Evolutionary conservation across 441 rosid species (phyloP), one percentile per base, ranked within the genome.

Genomic region (Syzygium syzygioides): DNA sequence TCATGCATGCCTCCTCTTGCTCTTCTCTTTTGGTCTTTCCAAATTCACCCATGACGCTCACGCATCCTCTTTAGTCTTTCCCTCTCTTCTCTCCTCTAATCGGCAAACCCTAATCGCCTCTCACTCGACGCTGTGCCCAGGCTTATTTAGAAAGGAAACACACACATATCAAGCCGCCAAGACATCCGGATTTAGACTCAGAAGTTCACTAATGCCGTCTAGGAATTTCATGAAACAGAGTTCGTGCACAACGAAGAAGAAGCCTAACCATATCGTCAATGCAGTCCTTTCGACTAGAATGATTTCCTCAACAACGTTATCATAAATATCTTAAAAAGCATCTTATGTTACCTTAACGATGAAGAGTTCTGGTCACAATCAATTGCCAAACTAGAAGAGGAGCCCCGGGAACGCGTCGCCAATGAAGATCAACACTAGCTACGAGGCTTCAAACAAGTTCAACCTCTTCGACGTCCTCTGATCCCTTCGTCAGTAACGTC

Each of bases 221-320:
- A 19, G 5, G 68, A n/a, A n/a, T n/a, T 62, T 1, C 68, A 14
- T 62, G 34, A 14, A 62, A 62, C 19, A 62, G 0, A 62, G 13
- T 9, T 34, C n/a, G 34, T 3, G 34, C 34, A n/a, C 68, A 7
- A 28, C 19, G 10, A 62, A 62, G 10, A 17, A 14, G 68, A 14
- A 62, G 68, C 68, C 68, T 62, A 14, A 0, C n/a, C 68, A 1
- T 7, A 19, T 0, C 14, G 0, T 62, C 0, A 0, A 62, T 59
- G 66, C 32, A 0, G 17, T 59, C 66, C 26, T 59, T 59, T 59
- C 32, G 0, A 6, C 66, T 59, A 28, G 17, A 59, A 59, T 3
- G 66, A 28, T 28, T 59, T 59, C 66, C 4, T 59, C 66, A 59
- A 28, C 66, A 59, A 26, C 32, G 26, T 26, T 5, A n/a, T 28